Evolutionary conservation across 2,329 filamentous ascomycete species (phyloP).

Genomic region (Aureobasidium sp.): DNA sequence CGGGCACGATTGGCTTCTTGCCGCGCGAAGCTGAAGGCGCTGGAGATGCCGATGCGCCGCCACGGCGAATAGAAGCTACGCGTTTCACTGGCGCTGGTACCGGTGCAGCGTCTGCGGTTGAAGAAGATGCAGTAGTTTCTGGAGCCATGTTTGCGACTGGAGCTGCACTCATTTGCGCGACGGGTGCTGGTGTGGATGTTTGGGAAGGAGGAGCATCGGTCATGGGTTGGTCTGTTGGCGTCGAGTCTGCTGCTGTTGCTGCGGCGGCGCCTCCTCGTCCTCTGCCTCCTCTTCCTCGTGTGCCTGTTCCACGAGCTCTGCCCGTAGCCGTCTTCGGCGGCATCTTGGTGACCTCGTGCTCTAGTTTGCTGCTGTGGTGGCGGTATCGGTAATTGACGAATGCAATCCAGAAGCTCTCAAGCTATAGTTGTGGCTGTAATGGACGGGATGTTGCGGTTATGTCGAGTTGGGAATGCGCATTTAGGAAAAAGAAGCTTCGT

Average conservation of each 20-base stretch:
- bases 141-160: neutral
- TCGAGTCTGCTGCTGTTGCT: neutral
- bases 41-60: conserved; percentile 12
- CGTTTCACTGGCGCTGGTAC: neutral
- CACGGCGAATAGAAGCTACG: conserved; percentile 2
- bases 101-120: conserved; percentile 1
- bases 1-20: conserved; percentile 23
- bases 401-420: neutral
- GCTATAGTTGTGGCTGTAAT: neutral
- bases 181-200: conserved; percentile 8
- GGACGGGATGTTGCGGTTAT: neutral
- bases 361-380: neutral
- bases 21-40: conserved; percentile 15
- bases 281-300: conserved; percentile 14
- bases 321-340: conserved; percentile 16
- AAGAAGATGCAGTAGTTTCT: neutral
- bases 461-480: neutral
- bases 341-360: conserved; percentile 6
- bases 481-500: neutral
- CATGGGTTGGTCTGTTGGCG: neutral
- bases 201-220: neutral
- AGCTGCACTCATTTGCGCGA: conserved; percentile 14
- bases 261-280: neutral
- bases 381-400: neutral
- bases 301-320: conserved; percentile 13